phyloP scores from a whole-genome alignment of 2,329 filamentous ascomycete species.

The Xylariales sp. region DNA sequence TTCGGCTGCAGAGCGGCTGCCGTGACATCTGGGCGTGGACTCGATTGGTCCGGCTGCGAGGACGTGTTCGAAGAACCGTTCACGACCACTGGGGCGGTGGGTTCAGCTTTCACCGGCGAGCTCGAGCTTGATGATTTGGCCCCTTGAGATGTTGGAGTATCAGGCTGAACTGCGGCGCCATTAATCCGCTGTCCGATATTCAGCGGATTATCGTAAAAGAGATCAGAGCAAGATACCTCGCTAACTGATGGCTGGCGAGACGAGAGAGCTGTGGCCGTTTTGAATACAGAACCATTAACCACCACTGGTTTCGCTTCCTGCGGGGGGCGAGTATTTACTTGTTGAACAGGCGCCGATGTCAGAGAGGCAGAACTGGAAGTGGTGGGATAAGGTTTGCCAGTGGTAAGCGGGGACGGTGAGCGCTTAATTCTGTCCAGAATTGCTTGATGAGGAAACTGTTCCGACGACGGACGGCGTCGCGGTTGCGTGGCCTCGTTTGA shows the following conservation, averaged over 20 bases:
- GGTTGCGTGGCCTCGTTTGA: constrained; percentile 26
- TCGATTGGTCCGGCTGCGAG: constrained; percentile 4
- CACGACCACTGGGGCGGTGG: constrained; percentile 43
- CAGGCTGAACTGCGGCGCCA: constrained; percentile 8
- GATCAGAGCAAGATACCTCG: constrained; percentile 24
- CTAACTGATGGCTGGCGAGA: constrained; percentile 20
- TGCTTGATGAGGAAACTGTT: constrained; percentile 49
- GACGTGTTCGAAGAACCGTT: constrained; percentile 35
- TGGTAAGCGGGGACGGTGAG: constrained; percentile 52
- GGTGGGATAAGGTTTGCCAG: constrained; percentile 38
- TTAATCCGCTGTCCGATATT: constrained; percentile 28
- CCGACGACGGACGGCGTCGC: constrained; percentile 45
- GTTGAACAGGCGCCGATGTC: constrained; percentile 33
- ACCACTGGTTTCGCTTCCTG: constrained; percentile 32
- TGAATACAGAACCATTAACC: constrained; percentile 35
- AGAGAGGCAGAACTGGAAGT: constrained; percentile 35
- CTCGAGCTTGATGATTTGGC: no score
- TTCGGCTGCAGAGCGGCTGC: constrained; percentile 9
- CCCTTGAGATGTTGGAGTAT: constrained; percentile 14
- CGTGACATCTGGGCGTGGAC: constrained; percentile 9
- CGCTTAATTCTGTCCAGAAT: constrained; percentile 51
- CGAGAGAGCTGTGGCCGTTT: constrained; percentile 19
- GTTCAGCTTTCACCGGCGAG: constrained; percentile 16
- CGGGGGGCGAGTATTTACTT: constrained; percentile 24
- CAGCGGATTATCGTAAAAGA: constrained; percentile 30